Evolutionary conservation across 177 flowering plant species (phyloP).

Genomic region (Vitis hybrid): DNA sequence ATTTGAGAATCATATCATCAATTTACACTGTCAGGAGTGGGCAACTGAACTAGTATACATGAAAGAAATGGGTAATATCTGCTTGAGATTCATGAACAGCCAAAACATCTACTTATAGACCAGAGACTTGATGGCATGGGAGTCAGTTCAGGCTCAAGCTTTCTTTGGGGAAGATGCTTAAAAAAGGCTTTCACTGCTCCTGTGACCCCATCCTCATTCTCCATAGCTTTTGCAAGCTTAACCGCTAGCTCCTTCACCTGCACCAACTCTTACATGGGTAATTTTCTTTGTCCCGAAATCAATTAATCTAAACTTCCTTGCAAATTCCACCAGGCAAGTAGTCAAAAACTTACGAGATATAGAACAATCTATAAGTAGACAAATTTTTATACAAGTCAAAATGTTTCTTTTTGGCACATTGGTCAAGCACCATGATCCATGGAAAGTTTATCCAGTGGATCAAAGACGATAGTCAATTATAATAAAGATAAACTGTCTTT

Average conservation of each 20-base stretch:
- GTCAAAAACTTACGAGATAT: too few relatives aligned
- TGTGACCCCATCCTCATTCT: constrained; percentile 84
- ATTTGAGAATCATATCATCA: not conserved
- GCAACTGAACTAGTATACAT: not conserved
- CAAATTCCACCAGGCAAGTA: too few relatives aligned
- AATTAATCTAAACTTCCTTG: not conserved
- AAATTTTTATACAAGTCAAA: too few relatives aligned
- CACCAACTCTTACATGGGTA: not conserved
- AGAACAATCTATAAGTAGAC: too few relatives aligned
- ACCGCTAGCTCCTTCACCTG: constrained; percentile 86
- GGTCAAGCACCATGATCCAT: too few relatives aligned
- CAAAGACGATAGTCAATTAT: too few relatives aligned
- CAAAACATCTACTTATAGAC: constrained; percentile 72
- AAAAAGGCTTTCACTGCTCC: constrained; percentile 96
- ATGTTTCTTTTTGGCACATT: not conserved
- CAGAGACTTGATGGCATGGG: constrained; percentile 37
- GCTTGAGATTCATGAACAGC: constrained; percentile 50
- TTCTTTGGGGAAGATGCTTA: constrained; percentile 74
- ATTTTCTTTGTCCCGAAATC: too few relatives aligned
- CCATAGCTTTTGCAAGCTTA: constrained; percentile 89
- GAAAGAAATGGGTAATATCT: not conserved
- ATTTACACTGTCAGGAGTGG: not conserved
- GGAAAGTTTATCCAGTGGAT: too few relatives aligned
- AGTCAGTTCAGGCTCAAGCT: constrained; percentile 33
- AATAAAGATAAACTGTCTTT: too few relatives aligned